A percentile compares a stretch with the other conserved stretches of the same genome.
These are phyloP conservation scores for Apostasia ramifera DNA, from an alignment of 106 monocot species.

Conservation along the genomic window DNA sequence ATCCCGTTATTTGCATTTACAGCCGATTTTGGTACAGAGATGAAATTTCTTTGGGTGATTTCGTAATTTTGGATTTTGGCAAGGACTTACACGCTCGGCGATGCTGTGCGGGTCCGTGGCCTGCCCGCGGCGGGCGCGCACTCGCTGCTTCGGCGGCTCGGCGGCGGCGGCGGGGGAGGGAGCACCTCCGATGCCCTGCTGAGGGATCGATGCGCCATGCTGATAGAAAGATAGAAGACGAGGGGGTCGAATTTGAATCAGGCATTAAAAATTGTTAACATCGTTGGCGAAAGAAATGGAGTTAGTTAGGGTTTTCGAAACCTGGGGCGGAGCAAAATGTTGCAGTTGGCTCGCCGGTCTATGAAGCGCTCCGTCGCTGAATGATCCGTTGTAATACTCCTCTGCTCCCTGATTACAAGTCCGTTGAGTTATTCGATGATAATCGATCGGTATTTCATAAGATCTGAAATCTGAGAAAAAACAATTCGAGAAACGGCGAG, in stretches of 20 bases:
- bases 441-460: neutral
- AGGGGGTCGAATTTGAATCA: neutral
- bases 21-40: neutral
- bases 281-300: neutral
- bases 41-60: too few species aligned
- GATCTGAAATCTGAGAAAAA: neutral
- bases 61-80: neutral
- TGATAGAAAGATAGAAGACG: neutral
- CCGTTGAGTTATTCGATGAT: neutral
- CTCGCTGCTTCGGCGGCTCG: conserved; percentile 59
- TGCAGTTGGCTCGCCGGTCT: conserved; percentile 12
- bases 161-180: conserved; percentile 12
- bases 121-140: conserved; percentile 81
- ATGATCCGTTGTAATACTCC: conserved; percentile 37
- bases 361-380: conserved; percentile 27
- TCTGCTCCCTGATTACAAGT: conserved; percentile 28
- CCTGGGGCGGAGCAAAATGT: conserved; percentile 40
- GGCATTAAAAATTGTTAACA: neutral
- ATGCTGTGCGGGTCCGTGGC: conserved; percentile 97
- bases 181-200: conserved; percentile 48
- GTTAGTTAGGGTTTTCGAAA: neutral
- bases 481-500: neutral
- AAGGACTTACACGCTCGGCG: conserved; percentile 72
- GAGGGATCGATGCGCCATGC: conserved; percentile 10
- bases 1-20: conserved; percentile 8